Conservation (phyloP, 2,329 filamentous ascomycete genomes). For the Chaetomium sp. region DNA sequence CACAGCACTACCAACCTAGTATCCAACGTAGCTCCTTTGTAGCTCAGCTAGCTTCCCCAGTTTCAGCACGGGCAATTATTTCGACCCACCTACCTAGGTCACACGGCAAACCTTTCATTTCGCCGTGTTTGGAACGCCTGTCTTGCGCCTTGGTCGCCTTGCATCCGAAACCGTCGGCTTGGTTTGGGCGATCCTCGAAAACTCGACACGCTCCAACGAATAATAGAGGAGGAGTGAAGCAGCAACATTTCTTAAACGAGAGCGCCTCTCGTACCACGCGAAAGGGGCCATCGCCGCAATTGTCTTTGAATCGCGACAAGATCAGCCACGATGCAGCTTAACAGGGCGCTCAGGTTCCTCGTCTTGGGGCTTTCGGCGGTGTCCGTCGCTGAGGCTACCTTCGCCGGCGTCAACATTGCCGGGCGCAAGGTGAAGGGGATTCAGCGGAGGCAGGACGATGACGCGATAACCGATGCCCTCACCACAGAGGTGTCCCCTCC, state of each 20-base stretch:
- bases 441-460: conserved; percentile 33
- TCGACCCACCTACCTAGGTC: conserved; percentile 13
- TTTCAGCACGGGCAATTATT: not conserved
- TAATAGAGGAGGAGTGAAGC: conserved; percentile 5
- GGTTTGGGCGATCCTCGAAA: conserved; percentile 10
- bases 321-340: conserved; percentile 51
- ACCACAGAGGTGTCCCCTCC: conserved; percentile 13
- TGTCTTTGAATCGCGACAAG: not conserved
- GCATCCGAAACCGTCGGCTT: conserved; percentile 15
- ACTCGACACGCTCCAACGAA: not conserved
- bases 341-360: conserved; percentile 50
- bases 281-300: not conserved
- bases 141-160: conserved; percentile 15
- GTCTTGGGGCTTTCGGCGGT: conserved; percentile 53
- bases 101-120: conserved; percentile 23
- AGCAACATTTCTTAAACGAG: conserved; percentile 1
- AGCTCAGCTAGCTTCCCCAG: not conserved
- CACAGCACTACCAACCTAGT: not conserved
- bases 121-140: conserved; percentile 11
- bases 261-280: not conserved
- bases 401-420: conserved; percentile 37
- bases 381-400: conserved; percentile 49
- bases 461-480: not conserved
- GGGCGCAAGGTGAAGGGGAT: conserved; percentile 35
- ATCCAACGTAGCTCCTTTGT: no score